Evolutionary conservation across 805 yeast genomes (phyloP), one percentile per base, ranked within the genome.

Genomic region (Hemisphaericaspora nanyangensis): DNA sequence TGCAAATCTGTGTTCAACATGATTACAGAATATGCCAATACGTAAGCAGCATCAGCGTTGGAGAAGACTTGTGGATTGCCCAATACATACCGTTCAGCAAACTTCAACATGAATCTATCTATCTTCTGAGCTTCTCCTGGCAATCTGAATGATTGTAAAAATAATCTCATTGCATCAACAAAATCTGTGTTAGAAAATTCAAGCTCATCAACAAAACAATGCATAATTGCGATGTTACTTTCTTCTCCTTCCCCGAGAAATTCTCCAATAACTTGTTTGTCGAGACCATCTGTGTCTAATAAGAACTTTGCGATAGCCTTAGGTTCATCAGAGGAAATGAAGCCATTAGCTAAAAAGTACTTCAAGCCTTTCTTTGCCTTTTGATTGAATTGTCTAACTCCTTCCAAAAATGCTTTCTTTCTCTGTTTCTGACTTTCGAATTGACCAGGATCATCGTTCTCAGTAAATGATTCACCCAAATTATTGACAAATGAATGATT

Each of bases 111-210:
- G 56, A 82, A 88, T 51, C 99, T 76, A 69, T 93, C 99, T 56
- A 93, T 91, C 55, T 93, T 91, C 65, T 93, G 99, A 5, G 96
- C 90, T 64, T 93, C 99, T 36, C 99, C 99, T 2, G 99, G 99
- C 43, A 93, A 73, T 58, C 99, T 74, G 65, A 93, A 95, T 34
- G 79, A 74, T 55, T 95, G 99, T 43, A 93, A 71, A 54, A 88
- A 88, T 12, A 65, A 69, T 49, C 99, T 76, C 67, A 93, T 68
- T 0, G 98, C 95, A 49, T 83, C 95, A 12, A 90, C 89, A 55
- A 93, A 89, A 1, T 79, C 68, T 48, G 74, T 58, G 25, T 72
- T 71, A 5, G 74, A 64, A 58, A 93, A 91, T 40, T 89, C 86
- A 81, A 93, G 82, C 46, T 74, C 65, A 55, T 90, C 96, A 20